Conservation (phyloP, 192 early-diverging fungal genomes). For the Cetraspora pellucida region DNA sequence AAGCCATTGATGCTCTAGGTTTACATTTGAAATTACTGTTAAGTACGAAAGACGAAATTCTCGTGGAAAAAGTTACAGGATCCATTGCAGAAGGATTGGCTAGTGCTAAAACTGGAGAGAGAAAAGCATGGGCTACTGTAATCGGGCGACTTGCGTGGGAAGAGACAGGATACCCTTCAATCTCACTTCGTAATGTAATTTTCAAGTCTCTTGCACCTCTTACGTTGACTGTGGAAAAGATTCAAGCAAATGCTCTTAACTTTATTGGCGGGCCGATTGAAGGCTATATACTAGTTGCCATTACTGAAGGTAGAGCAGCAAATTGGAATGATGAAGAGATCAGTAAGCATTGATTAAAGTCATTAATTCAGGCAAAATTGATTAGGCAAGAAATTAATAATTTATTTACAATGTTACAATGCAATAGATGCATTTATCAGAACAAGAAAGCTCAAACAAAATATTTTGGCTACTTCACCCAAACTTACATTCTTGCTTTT, state of each 20-base stretch:
- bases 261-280: constrained; percentile 64
- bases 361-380: not conserved
- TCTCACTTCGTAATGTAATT: constrained; percentile 38
- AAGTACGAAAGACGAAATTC: constrained; percentile 40
- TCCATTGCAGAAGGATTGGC: constrained; percentile 58
- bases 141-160: constrained; percentile 62
- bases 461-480: constrained; percentile 43
- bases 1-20: constrained; percentile 63
- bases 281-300: constrained; percentile 62
- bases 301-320: constrained; percentile 49
- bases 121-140: constrained; percentile 68
- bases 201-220: constrained; percentile 45
- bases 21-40: constrained; percentile 56
- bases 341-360: not conserved
- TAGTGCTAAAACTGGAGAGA: constrained; percentile 60
- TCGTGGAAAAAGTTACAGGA: constrained; percentile 50
- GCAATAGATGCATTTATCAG: constrained; percentile 9
- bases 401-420: not conserved
- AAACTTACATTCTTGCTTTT: constrained; percentile 78
- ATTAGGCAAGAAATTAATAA: not conserved
- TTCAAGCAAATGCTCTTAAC: constrained; percentile 59
- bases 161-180: constrained; percentile 35
- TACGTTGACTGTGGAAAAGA: constrained; percentile 56
- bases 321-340: constrained; percentile 38
- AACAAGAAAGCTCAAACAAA: constrained; percentile 40